Conservation (phyloP, 805 yeast genomes). For the Kluyveromyces nonfermentans region DNA sequence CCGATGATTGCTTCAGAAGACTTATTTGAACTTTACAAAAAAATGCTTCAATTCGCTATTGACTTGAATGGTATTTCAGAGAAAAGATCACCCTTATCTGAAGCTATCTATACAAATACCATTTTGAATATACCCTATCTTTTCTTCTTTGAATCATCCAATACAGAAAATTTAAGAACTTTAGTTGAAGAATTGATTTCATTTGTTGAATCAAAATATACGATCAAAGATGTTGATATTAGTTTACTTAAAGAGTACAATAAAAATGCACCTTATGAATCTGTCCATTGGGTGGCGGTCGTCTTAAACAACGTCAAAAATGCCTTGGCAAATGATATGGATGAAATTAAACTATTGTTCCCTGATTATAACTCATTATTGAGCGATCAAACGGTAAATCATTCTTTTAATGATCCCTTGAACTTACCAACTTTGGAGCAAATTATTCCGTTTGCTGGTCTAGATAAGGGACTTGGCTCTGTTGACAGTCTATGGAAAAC, state of each 20-base stretch:
- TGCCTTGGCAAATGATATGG: slow-evolving; percentile 35
- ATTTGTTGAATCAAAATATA: slow-evolving; percentile 31
- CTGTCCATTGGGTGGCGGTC: slow-evolving; percentile 39
- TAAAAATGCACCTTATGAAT: slow-evolving; percentile 38
- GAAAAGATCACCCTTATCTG: slow-evolving; percentile 51
- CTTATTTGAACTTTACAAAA: slow-evolving; percentile 39
- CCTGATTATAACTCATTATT: slow-evolving; percentile 32
- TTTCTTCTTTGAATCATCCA: slow-evolving; percentile 34
- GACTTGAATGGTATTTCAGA: slow-evolving; percentile 39
- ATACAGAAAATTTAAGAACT: slow-evolving; percentile 20
- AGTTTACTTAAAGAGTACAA: slow-evolving; percentile 21
- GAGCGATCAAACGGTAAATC: slow-evolving; percentile 23
- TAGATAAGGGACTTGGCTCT: slow-evolving; percentile 35
- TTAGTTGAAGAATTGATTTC: slow-evolving; percentile 39
- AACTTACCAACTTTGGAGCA: slow-evolving; percentile 31
- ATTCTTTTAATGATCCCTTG: slow-evolving; percentile 27
- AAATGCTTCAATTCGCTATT: slow-evolving; percentile 46
- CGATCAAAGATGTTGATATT: slow-evolving; percentile 13
- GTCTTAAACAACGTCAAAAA: slow-evolving; percentile 42
- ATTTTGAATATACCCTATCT: slow-evolving; percentile 58
- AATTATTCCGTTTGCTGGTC: slow-evolving; percentile 24
- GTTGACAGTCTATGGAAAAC: slow-evolving; percentile 60
- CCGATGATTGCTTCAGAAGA: slow-evolving; percentile 51
- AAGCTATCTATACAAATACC: slow-evolving; percentile 55
- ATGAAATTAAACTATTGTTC: slow-evolving; percentile 30